Conservation (phyloP, 2,329 filamentous ascomycete genomes). For the Zymoseptoria passerinii region DNA sequence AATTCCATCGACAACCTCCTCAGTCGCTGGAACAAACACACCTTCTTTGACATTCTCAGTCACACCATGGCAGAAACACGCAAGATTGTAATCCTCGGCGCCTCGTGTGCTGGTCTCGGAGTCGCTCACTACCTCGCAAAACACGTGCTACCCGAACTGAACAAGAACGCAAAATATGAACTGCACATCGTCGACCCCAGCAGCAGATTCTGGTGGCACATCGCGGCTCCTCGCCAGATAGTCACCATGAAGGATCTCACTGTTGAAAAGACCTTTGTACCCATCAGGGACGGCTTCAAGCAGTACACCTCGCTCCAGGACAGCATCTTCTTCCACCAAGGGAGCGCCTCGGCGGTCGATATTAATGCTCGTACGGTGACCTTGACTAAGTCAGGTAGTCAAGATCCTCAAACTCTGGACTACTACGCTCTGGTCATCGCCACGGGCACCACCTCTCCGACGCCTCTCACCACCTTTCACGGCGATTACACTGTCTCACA, state of each 20-base stretch:
- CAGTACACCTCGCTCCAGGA: conserved; percentile 37
- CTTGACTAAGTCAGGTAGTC: conserved; percentile 30
- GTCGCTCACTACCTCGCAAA: conserved; percentile 48
- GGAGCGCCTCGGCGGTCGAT: conserved; percentile 41
- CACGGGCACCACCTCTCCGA: conserved; percentile 43
- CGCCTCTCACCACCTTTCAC: conserved; percentile 38
- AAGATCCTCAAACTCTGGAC: conserved; percentile 28
- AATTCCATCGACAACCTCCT: not conserved
- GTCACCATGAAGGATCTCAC: conserved; percentile 42
- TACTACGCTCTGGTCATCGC: conserved; percentile 52
- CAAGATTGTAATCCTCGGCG: conserved; percentile 47
- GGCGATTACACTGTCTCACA: conserved; percentile 28
- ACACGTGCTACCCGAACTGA: conserved; percentile 40
- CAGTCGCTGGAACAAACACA: too few species aligned
- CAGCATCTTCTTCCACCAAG: conserved; percentile 42
- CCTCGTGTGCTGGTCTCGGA: conserved; percentile 45
- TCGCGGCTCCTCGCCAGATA: conserved; percentile 46
- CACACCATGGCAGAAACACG: conserved; percentile 30
- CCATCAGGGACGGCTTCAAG: conserved; percentile 44
- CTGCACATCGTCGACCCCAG: conserved; percentile 49
- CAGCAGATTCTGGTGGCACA: conserved; percentile 45
- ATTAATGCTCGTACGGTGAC: conserved; percentile 36
- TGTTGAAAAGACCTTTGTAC: conserved; percentile 41
- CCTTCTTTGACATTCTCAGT: not conserved
- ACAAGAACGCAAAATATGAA: conserved; percentile 36